phyloP scores from a whole-genome alignment of 2,329 filamentous ascomycete genomes.

The Magnaporthiopsis incrustans region DNA sequence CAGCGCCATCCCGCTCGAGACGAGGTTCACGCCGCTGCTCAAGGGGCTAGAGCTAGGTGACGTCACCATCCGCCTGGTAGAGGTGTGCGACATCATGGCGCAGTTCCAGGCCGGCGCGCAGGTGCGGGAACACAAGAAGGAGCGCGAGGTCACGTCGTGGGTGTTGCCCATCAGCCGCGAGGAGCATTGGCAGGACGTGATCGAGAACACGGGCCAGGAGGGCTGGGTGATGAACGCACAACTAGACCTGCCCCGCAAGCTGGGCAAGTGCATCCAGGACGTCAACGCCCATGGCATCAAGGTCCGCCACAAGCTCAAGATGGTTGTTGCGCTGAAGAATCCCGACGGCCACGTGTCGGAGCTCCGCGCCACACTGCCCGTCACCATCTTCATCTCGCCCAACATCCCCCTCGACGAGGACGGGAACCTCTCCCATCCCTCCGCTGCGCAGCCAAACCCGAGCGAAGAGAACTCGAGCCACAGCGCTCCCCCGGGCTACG shows the following conservation, averaged over 20 bases:
- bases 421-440: slow-evolving; percentile 63
- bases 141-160: slow-evolving; percentile 57
- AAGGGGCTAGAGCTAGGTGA: slow-evolving; percentile 85
- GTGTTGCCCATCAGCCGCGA: slow-evolving; percentile 45
- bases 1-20: slow-evolving; percentile 74
- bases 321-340: slow-evolving; percentile 86
- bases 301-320: slow-evolving; percentile 83
- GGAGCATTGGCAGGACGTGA: slow-evolving; percentile 61
- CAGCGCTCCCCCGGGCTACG: slow-evolving; percentile 79
- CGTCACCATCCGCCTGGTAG: slow-evolving; percentile 71
- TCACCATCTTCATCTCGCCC: slow-evolving; percentile 92
- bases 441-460: slow-evolving; percentile 33
- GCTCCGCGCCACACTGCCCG: slow-evolving; percentile 81
- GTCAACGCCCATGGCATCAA: slow-evolving; percentile 85
- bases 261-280: slow-evolving; percentile 82
- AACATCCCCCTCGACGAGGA: slow-evolving; percentile 84
- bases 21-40: slow-evolving; percentile 77
- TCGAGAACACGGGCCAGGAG: slow-evolving; percentile 59
- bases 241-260: slow-evolving; percentile 67
- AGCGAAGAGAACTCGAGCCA: slow-evolving; percentile 27
- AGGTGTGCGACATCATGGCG: slow-evolving; percentile 62
- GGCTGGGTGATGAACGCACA: slow-evolving; percentile 55
- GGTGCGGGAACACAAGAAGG: slow-evolving; percentile 51
- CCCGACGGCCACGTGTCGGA: slow-evolving; percentile 93
- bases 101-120: slow-evolving; percentile 36